Evolutionary conservation across 148 eudicot genomes (phyloP), one percentile per base, ranked within the genome.

Genomic region (Persicaria tinctoria): DNA sequence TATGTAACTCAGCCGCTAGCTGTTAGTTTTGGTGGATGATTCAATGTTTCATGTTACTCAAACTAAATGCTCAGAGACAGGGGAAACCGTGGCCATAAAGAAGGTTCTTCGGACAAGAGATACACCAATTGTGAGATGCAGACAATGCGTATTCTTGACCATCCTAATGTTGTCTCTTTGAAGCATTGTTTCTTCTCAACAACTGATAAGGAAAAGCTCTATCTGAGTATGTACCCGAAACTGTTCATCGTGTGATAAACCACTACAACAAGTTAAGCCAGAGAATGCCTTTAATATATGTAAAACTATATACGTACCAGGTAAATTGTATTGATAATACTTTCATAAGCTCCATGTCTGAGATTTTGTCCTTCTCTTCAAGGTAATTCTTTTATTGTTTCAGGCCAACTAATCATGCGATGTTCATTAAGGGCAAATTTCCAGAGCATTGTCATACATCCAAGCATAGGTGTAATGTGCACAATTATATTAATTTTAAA

Each of bases 71-170:
- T 83, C 88, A 76, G 96, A 90, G 83, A 88, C 92, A 2, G 96
- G 96, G 51, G 96, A 90, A 86, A 79, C 95, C n/a, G 95, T 90
- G 77, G 95, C 95, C 44, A 90, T 90, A 27, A 90, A 90, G 81
- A 90, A 90, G 84, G 96, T 90, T 83, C 90, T 90, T 68, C 96
- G 80, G 96, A 90, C 80, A 88, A 85, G 86, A 85, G 96, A 80
- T 90, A 90, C 83, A 90, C 88, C 84, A 90, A 90, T 63, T 83
- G 96, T 17, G 96, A 90, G 83, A 76, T 90, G 79, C 96, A 90
- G 76, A 86, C 89, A 16, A 90, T 90, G 92, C 89, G 90, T 12
- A 86, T 84, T 70, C 86, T 90, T 78, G 92, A 88, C 83, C 92
- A 90, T 56, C 96, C 96, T 11, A 90, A 90, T 84, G 87, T 90